Conservation (phyloP, 495 filamentous ascomycete genomes). For the Endocarpon pusillum region DNA sequence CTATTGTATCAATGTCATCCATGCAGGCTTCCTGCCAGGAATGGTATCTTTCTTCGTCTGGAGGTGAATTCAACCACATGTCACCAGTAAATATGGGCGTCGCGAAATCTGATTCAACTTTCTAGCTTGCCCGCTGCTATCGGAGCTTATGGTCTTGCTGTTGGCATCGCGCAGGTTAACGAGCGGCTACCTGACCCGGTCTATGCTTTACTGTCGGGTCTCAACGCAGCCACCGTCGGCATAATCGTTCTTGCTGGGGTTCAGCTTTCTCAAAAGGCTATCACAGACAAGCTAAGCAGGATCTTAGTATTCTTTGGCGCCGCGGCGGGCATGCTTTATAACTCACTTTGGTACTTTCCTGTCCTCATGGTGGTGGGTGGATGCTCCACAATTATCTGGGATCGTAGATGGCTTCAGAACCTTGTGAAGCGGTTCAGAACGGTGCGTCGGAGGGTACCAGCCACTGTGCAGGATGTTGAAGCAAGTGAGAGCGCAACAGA, state of each 20-base stretch:
- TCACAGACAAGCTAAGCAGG: conserved; percentile 44
- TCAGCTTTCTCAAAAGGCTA: conserved; percentile 46
- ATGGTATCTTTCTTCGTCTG: conserved; percentile 44
- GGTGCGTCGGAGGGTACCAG: background rate
- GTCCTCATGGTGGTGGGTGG: conserved; percentile 36
- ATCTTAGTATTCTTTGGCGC: conserved; percentile 43
- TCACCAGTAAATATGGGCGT: too few species aligned
- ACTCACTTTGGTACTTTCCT: conserved; percentile 59
- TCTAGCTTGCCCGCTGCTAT: conserved; percentile 18
- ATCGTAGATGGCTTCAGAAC: conserved; percentile 35
- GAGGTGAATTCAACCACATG: conserved; percentile 26
- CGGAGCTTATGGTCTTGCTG: conserved; percentile 38
- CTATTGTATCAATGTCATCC: conserved; percentile 46
- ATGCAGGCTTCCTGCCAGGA: conserved; percentile 34
- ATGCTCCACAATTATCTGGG: conserved; percentile 33
- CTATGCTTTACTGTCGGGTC: conserved; percentile 50
- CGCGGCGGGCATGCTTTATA: conserved; percentile 46
- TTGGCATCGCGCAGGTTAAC: conserved; percentile 37
- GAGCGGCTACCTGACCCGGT: conserved; percentile 38
- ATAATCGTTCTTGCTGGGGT: too few species aligned
- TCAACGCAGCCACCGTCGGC: conserved; percentile 54
- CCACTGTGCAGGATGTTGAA: background rate
- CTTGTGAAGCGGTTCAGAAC: too few species aligned
- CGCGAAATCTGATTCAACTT: too few species aligned
- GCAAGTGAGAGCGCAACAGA: background rate